Percentiles rank a stretch among this genome's conserved stretches.
Conservation (phyloP, 2,329 filamentous ascomycete species). For the Trichoderma lentiforme region DNA sequence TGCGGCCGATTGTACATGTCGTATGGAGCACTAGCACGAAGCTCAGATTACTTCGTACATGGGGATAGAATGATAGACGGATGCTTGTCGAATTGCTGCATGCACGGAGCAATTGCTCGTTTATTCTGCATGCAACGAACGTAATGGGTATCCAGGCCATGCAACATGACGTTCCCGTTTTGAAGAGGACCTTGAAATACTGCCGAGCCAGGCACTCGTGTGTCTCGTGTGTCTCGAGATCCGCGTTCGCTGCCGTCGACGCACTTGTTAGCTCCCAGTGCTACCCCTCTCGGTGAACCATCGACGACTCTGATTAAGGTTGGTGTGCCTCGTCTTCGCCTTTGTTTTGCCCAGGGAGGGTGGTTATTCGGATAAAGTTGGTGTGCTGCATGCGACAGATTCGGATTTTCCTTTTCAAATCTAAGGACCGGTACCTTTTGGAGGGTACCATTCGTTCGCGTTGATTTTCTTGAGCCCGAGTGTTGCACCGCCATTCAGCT, state of each 20-base stretch:
- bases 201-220: constrained; percentile 1
- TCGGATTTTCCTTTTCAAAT: not conserved
- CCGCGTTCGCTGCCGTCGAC: constrained; percentile 3
- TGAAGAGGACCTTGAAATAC: not conserved
- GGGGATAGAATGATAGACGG: not conserved
- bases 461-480: constrained; percentile 10
- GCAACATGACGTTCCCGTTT: not conserved
- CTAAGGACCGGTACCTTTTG: constrained; percentile 3
- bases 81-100: not conserved
- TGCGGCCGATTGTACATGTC: constrained; percentile 5
- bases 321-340: constrained; percentile 9
- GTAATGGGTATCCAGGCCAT: not conserved
- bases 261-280: constrained; percentile 8
- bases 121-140: not conserved
- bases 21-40: not conserved
- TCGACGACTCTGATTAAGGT: not conserved
- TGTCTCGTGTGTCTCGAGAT: constrained; percentile 1
- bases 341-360: not conserved
- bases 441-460: constrained; percentile 11
- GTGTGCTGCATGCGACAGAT: constrained; percentile 15
- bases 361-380: constrained; percentile 7
- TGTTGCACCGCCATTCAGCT: constrained; percentile 2
- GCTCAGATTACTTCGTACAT: not conserved
- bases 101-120: constrained; percentile 8
- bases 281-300: constrained; percentile 11